Base-by-base conservation (phyloP, 768 basidiomycete species). In the Lactifluus piperatus region DNA sequence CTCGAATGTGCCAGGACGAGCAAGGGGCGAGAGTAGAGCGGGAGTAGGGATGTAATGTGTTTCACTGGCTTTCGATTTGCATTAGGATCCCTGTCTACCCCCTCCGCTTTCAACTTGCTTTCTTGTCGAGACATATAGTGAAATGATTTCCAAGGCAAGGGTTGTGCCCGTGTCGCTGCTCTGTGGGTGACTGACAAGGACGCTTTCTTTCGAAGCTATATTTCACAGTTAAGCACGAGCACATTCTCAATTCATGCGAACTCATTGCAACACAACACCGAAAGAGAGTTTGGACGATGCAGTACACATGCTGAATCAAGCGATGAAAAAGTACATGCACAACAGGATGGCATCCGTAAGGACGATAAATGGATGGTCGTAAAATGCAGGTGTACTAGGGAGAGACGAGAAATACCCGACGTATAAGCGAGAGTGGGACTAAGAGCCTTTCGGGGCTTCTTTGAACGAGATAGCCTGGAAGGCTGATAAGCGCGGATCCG, bases 401-500 rank as follows among this genome's bases (percentile, higher is more conserved):
- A 52, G 45, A 44, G 51, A 44, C 48, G n/a, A 26, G 30, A 53
- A 50, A 62, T 44, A 62, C 29, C 56, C 54, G 53, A 34, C 34
- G 34, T 11, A 11, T 47, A 48, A 54, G 10, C 13, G 20, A 26
- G 30, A 45, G 47, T n/a, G 34, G 20, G 41, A 54, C 66, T 68
- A 72, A 55, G 66, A 61, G 61, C 78, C 79, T 76, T 86, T 86
- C 64, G 91, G 91, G 56, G 89, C 88, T 73, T 94, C 93, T 82
- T 97, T 95, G 74, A 54, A 83, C 66, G 90, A 85, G 69, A 95
- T 86, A 63, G 88, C 86, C 82, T 84, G 41, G 3, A n/a, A 47
- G 41, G 39, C 46, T 46, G 27, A 26, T 63, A 43, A 53, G 48
- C 58, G 46, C 32, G 8, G 20, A n/a, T 44, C 24, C 24, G 39